Base-by-base conservation (phyloP, 441 rosid genomes). In the Arabidopsis lyrata region DNA sequence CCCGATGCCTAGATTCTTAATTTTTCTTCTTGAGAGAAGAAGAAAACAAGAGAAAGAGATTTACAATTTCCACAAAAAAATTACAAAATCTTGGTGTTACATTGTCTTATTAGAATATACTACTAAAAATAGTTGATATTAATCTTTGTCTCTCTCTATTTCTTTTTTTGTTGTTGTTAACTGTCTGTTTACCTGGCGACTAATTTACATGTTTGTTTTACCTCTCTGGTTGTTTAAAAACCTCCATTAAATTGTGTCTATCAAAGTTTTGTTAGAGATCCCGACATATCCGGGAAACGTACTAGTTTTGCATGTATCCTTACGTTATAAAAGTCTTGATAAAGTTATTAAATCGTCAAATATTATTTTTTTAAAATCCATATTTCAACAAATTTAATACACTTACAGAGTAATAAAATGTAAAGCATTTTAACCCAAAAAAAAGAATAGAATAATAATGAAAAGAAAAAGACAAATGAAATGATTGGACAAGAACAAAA, bases 41-140 rank as follows among this genome's bases (percentile, higher is more conserved):
- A 57, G 35, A 66, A 57, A 66, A 5, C 49, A 36, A 72, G 47
- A 31, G 5, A 39, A 60, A 4, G 5, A 8, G 6, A 48, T 48
- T 47, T 15, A 32, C 42, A 64, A 8, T 48, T 64, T 34, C 55
- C 45, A 63, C 18, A 7, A 31, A 41, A 61, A 6, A 20, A 29
- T 8, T 10, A n/a, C 48, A 73, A 72, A 45, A 73, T 55, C 3
- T 32, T 45, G 31, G 24, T 55, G 42, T 35, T 47, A 35, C 36
- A 34, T 45, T 20, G 35, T 39, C 34, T 18, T 31, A 18, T 52
- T 41, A 41, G 15, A 66, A 50, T 15, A 41, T 13, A 11, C 55
- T 53, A 16, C 76, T 72, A 72, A 72, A 63, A 45, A 53, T 41
- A 63, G 70, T 42, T 15, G 18, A 32, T n/a, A n/a, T n/a, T n/a